Evolutionary conservation across 208 protist species (phyloP).

Genomic region (Wallacemonas collosoma): DNA sequence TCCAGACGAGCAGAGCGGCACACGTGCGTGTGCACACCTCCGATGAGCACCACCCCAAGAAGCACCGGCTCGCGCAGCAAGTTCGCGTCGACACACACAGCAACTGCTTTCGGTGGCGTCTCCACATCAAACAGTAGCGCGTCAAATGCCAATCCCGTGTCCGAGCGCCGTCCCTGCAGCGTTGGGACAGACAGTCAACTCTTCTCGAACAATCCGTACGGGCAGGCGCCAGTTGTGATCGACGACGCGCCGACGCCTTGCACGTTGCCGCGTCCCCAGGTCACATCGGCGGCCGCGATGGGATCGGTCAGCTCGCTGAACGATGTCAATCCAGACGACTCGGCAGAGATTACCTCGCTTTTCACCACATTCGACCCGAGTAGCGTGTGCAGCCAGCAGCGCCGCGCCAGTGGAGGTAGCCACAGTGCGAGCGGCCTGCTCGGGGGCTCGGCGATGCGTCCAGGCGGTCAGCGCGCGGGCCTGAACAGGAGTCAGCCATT

Average conservation of each 20-base stretch:
- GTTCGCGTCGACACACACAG: no score
- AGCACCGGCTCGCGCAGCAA: no score
- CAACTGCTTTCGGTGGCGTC: no score
- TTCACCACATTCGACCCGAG: slow-evolving; percentile 50
- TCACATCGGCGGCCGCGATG: background rate
- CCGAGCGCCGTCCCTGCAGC: background rate
- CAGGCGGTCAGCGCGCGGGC: background rate
- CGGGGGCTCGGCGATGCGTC: background rate
- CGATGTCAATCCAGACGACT: slow-evolving; percentile 32
- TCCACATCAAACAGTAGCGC: background rate
- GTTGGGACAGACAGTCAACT: background rate
- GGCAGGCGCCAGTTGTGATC: background rate
- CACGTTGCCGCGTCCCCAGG: background rate
- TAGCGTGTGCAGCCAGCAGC: slow-evolving; percentile 16
- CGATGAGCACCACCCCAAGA: no score
- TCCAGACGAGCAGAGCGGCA: no score
- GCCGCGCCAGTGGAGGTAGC: background rate
- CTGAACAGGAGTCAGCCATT: slow-evolving; percentile 2
- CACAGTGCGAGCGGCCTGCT: slow-evolving; percentile 3
- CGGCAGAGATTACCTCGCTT: slow-evolving; percentile 50
- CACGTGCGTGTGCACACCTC: no score
- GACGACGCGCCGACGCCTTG: background rate
- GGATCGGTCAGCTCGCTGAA: background rate
- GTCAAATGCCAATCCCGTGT: background rate
- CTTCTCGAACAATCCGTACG: slow-evolving; percentile 17